Conservation (phyloP, 345 rosid species). For the Gossypioides kirkii region DNA sequence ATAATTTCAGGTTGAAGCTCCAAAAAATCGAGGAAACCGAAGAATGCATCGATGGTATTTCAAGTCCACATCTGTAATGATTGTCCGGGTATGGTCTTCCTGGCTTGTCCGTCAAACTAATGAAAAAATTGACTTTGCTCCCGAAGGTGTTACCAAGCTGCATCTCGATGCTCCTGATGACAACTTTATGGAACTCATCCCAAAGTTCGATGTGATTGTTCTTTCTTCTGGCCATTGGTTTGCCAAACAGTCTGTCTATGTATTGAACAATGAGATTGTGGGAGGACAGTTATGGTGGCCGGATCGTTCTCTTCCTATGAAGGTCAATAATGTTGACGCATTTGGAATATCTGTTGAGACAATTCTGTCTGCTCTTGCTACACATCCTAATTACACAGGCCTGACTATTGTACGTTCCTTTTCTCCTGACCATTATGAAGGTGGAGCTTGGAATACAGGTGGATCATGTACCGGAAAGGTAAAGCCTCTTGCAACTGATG, state of each 20-base stretch:
- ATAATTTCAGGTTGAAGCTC: constrained; percentile 74
- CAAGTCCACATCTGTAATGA: constrained; percentile 60
- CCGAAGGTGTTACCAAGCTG: constrained; percentile 70
- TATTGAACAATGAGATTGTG: constrained; percentile 71
- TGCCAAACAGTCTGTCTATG: constrained; percentile 85
- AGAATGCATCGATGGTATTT: constrained; percentile 87
- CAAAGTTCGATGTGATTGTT: constrained; percentile 68
- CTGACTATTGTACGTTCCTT: constrained; percentile 71
- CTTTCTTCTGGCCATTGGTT: constrained; percentile 99
- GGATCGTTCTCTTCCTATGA: constrained; percentile 56
- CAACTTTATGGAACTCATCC: constrained; percentile 59
- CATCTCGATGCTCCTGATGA: constrained; percentile 78
- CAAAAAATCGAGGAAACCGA: constrained; percentile 77
- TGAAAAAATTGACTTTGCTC: constrained; percentile 60
- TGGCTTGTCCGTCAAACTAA: constrained; percentile 85
- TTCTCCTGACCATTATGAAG: constrained; percentile 97
- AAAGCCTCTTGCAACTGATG: constrained; percentile 54
- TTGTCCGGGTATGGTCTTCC: constrained; percentile 91
- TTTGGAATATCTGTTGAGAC: constrained; percentile 88
- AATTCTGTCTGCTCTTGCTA: constrained; percentile 51
- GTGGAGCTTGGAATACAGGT: constrained; percentile 97
- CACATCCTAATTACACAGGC: constrained; percentile 78
- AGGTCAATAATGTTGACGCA: constrained; percentile 79
- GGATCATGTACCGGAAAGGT: constrained; percentile 94
- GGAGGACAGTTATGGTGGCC: constrained; percentile 99